These are phyloP conservation scores for Cicer yamashitae DNA, from an alignment of 306 rosid genomes.

Conservation along the genomic window DNA sequence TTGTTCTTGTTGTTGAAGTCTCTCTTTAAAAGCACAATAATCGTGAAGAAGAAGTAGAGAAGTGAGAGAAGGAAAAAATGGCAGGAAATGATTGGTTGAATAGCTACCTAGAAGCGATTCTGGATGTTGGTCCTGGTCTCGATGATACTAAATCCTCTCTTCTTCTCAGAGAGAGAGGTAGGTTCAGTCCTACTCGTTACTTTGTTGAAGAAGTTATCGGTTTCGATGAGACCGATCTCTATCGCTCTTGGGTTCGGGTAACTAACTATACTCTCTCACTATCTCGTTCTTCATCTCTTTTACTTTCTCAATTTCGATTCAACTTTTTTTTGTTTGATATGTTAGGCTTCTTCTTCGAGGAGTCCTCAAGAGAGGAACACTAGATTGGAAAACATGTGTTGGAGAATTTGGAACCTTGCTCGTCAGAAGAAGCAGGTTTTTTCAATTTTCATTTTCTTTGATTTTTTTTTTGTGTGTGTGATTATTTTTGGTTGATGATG, in stretches of 20 bases:
- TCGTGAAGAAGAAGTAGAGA: not conserved
- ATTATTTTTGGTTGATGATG: not conserved
- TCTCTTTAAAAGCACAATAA: not conserved
- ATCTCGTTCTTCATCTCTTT: not conserved
- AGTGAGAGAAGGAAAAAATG: constrained; percentile 42
- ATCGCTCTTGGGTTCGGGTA: constrained; percentile 98
- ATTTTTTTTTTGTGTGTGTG: not conserved
- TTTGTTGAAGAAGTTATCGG: constrained; percentile 96
- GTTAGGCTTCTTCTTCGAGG: constrained; percentile 89
- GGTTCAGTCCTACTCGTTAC: constrained; percentile 96
- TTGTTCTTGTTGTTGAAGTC: not conserved
- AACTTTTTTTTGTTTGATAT: not conserved
- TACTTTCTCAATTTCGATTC: not conserved
- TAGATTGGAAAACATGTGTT: constrained; percentile 95
- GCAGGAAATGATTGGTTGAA: constrained; percentile 97
- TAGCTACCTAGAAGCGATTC: constrained; percentile 92
- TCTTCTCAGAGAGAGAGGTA: constrained; percentile 88
- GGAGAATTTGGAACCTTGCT: constrained; percentile 99
- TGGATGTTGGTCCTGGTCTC: constrained; percentile 86
- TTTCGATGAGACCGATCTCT: constrained; percentile 96
- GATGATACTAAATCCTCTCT: constrained; percentile 86
- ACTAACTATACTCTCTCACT: not conserved
- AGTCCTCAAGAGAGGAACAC: constrained; percentile 99
- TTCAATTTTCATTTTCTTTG: not conserved
- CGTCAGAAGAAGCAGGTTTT: constrained; percentile 95